Evolutionary conservation across 768 basidiomycete species (phyloP), one percentile per base, ranked within the genome.

Genomic region (Boletellus emodensis): DNA sequence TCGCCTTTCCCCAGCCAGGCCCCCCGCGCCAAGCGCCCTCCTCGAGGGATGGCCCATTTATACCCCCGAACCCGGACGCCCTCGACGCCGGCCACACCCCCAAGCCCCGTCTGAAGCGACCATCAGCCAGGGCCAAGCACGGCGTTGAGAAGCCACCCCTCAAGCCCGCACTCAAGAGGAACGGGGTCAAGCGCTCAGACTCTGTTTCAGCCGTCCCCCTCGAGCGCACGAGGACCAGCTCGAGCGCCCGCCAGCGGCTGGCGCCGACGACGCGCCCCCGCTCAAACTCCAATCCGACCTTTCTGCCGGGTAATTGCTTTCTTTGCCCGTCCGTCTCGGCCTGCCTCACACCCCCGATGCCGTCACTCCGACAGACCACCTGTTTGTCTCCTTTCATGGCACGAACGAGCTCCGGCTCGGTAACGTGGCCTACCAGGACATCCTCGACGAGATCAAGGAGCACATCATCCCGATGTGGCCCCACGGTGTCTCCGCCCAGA

Each of bases 311-410:
- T 65, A 51, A 44, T 18, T 40, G 13, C 46, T 45, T 51, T 8
- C 15, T 17, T 40, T 37, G 18, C 55, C 40, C 39, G n/a, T 34
- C 44, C 34, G 57, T 55, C 57, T 48, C 60, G 61, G 38, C 64
- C 40, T 58, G 67, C 51, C 49, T 43, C 42, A 33, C 53, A 49
- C 50, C 42, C 61, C 36, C 70, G 38, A 60, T 61, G 54, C 54
- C 54, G 52, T 54, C 34, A 56, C 39, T 44, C 8, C 37, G 56
- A 43, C 56, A 90, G 87, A 81, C 55, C 86, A 90, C 60, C 74
- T 89, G 71, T 84, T 89, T 60, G 71, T 90, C 42, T 80, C 84
- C 20, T 81, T 90, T 58, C 76, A 77, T 51, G 78, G 81, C 38
- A 77, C 79, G 49, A 84, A 80, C 58, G 83, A 87, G 66, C 67